phyloP scores from a whole-genome alignment of 2,329 filamentous ascomycete species.

The Aureobasidium pullulans region DNA sequence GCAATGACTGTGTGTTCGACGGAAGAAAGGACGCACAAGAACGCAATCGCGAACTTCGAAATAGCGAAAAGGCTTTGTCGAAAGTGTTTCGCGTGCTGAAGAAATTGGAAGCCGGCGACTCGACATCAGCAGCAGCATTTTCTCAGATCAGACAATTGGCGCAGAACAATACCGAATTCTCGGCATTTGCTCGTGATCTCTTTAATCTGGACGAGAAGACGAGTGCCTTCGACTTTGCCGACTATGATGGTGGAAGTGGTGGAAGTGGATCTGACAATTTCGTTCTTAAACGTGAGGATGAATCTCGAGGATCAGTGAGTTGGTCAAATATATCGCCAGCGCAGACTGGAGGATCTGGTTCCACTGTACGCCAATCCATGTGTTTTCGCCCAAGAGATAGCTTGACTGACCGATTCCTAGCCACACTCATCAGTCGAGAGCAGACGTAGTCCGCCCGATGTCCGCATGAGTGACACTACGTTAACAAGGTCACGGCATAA shows the following conservation, averaged over 20 bases:
- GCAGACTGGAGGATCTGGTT: background rate
- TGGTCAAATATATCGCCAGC: background rate
- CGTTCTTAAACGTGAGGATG: background rate
- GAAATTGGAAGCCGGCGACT: conserved; percentile 2
- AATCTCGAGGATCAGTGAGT: background rate
- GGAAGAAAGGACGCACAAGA: conserved; percentile 12
- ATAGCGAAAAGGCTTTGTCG: conserved; percentile 6
- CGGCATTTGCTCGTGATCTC: conserved; percentile 1
- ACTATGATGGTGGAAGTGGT: background rate
- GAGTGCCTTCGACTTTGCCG: background rate
- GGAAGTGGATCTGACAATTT: background rate
- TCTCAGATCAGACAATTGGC: conserved; percentile 1
- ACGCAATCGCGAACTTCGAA: conserved; percentile 8
- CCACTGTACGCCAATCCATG: background rate
- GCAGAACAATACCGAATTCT: background rate
- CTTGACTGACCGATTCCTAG: background rate
- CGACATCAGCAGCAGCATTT: background rate
- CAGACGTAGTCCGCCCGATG: background rate
- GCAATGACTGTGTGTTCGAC: conserved; percentile 8
- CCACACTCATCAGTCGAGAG: background rate
- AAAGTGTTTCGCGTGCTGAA: conserved; percentile 7
- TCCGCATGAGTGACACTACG: background rate
- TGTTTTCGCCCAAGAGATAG: background rate
- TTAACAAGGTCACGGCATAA: background rate
- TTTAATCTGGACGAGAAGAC: conserved; percentile 1